A percentile compares a stretch with the other conserved stretches of the same genome.
Conservation (phyloP, 1,139 yeast species). For the Geotrichum cucujoidarum region DNA sequence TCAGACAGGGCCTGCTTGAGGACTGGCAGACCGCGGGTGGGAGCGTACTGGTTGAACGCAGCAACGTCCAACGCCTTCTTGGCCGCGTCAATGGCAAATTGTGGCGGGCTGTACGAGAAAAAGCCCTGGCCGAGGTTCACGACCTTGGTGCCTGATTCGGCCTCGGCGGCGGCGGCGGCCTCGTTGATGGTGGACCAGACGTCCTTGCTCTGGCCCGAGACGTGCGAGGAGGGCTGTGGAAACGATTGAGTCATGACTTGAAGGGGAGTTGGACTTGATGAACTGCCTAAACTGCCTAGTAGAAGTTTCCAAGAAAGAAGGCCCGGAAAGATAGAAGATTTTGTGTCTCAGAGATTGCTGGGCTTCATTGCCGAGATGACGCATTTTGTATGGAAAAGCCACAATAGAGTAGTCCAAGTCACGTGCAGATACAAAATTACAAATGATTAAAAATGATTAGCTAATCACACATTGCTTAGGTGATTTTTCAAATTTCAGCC, state of each 20-base stretch:
- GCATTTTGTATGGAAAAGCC: no score
- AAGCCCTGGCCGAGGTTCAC: constrained; percentile 95
- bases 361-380: no score
- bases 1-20: constrained; percentile 63
- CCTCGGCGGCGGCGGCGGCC: constrained; percentile 78
- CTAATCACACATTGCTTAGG: no score
- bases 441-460: no score
- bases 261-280: neutral
- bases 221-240: constrained; percentile 29
- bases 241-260: constrained; percentile 8
- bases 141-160: constrained; percentile 62
- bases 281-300: neutral
- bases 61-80: constrained; percentile 66
- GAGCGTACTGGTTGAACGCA: constrained; percentile 84
- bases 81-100: constrained; percentile 86
- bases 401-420: no score
- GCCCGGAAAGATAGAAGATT: no score
- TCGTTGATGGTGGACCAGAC: constrained; percentile 94
- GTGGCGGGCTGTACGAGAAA: constrained; percentile 91
- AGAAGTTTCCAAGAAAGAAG: no score
- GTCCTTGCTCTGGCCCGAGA: constrained; percentile 49
- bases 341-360: no score
- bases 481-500: no score
- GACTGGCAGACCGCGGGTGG: constrained; percentile 78
- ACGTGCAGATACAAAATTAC: no score